Conservation (phyloP, 2,329 filamentous ascomycete species). For the Fusarium sacchari region DNA sequence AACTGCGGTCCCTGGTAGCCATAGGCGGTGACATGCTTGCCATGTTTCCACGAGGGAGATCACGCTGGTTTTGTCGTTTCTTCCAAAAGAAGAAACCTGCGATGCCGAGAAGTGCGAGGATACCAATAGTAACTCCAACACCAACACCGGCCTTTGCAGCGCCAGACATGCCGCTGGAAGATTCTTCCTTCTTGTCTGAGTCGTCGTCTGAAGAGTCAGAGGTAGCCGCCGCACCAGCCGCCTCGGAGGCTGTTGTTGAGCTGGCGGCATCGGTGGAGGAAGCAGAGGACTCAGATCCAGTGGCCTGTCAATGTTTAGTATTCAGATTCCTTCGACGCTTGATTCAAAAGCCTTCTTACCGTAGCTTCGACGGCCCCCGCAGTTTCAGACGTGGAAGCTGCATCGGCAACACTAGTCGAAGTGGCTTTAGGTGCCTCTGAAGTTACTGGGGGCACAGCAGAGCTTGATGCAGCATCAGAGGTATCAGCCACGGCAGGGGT, state of each 20-base stretch:
- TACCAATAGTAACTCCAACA: conserved; percentile 56
- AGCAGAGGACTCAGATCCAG: conserved; percentile 11
- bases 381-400: background rate
- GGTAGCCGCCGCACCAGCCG: conserved; percentile 26
- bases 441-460: conserved; percentile 5
- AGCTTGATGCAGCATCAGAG: conserved; percentile 8
- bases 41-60: conserved; percentile 46
- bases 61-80: conserved; percentile 46
- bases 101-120: conserved; percentile 52
- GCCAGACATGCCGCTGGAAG: conserved; percentile 38
- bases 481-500: conserved; percentile 6
- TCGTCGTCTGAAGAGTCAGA: conserved; percentile 17
- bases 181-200: conserved; percentile 27
- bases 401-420: background rate
- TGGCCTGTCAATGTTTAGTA: conserved; percentile 23
- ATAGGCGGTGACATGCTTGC: conserved; percentile 64
- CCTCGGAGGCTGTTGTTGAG: conserved; percentile 24
- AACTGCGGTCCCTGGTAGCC: conserved; percentile 55
- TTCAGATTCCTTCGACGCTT: background rate
- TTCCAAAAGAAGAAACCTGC: conserved; percentile 50
- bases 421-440: conserved; percentile 4
- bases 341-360: conserved; percentile 20
- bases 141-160: conserved; percentile 62
- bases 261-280: conserved; percentile 28
- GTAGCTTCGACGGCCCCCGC: conserved; percentile 5